These are phyloP conservation scores for Calonectria hawksworthii DNA, from an alignment of 2,329 filamentous ascomycete genomes.

Conservation along the genomic window DNA sequence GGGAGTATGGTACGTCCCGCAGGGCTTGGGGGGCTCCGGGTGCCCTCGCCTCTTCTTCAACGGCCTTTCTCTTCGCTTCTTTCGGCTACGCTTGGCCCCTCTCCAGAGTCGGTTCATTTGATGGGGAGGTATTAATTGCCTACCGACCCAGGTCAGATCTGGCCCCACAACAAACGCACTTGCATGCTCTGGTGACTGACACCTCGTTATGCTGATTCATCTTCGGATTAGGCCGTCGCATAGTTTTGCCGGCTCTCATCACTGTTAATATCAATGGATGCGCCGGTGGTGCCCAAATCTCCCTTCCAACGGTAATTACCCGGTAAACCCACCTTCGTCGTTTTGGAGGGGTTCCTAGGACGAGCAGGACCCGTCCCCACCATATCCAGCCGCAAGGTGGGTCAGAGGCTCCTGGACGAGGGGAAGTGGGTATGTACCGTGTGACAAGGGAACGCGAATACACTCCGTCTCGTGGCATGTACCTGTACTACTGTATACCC, in stretches of 20 bases:
- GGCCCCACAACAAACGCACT: background rate
- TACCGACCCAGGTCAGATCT: background rate
- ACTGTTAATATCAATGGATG: background rate
- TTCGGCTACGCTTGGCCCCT: conserved; percentile 4
- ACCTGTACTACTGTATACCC: background rate
- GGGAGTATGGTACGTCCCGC: background rate
- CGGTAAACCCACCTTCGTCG: background rate
- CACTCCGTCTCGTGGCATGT: conserved; percentile 1
- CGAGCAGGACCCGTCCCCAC: conserved; percentile 16
- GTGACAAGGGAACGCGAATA: background rate
- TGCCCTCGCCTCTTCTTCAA: conserved; percentile 6
- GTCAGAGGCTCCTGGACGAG: conserved; percentile 36
- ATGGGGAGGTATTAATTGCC: background rate
- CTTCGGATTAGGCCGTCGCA: background rate
- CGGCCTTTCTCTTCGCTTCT: background rate
- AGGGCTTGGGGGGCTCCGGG: background rate
- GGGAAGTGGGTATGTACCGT: conserved; percentile 38
- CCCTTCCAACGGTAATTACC: background rate
- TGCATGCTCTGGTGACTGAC: background rate
- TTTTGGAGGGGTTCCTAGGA: conserved; percentile 13
- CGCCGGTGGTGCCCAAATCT: background rate
- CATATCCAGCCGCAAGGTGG: conserved; percentile 41
- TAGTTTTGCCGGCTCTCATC: background rate
- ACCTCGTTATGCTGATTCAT: background rate
- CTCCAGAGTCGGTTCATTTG: background rate